A percentile compares a stretch with the other conserved stretches of the same genome.
Evolutionary conservation across 345 rosid species (phyloP).

Genomic region (Aethionema arabicum): DNA sequence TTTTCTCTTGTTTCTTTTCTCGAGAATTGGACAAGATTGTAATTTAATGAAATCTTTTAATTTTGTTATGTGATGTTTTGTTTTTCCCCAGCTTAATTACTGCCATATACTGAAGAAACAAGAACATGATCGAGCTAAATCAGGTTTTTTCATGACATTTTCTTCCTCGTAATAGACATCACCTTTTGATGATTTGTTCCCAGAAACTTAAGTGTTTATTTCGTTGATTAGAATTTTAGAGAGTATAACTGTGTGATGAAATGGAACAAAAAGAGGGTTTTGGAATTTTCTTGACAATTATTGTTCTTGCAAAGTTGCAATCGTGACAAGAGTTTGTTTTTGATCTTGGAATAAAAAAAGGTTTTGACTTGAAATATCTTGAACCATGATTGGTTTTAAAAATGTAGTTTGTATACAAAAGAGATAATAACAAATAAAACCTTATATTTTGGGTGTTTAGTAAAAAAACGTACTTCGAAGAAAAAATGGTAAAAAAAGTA

Average conservation of each 20-base stretch:
- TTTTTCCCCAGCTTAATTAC: slow-evolving; percentile 60
- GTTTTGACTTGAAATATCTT: no score
- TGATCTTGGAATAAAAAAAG: no score
- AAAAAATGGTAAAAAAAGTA: no score
- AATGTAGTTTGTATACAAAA: no score
- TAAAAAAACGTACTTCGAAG: no score
- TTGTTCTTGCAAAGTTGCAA: no score
- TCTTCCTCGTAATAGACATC: slow-evolving; percentile 38
- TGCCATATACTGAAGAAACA: slow-evolving; percentile 61
- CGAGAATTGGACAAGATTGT: neutral
- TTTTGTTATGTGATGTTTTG: slow-evolving; percentile 28
- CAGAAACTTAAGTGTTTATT: slow-evolving; percentile 9
- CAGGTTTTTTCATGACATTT: slow-evolving; percentile 60
- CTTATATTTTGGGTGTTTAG: no score
- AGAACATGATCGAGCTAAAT: slow-evolving; percentile 58
- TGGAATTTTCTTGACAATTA: no score
- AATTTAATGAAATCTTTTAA: slow-evolving; percentile 6
- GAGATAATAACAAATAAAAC: no score
- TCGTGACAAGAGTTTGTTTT: no score
- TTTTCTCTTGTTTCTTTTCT: slow-evolving; percentile 4
- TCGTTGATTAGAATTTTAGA: slow-evolving; percentile 19
- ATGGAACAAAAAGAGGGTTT: no score
- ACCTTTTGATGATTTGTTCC: slow-evolving; percentile 19
- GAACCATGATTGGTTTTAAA: no score
- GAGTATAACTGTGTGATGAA: slow-evolving; percentile 2